Base-by-base conservation (phyloP, 1,139 yeast genomes). In the Pichia sp. region DNA sequence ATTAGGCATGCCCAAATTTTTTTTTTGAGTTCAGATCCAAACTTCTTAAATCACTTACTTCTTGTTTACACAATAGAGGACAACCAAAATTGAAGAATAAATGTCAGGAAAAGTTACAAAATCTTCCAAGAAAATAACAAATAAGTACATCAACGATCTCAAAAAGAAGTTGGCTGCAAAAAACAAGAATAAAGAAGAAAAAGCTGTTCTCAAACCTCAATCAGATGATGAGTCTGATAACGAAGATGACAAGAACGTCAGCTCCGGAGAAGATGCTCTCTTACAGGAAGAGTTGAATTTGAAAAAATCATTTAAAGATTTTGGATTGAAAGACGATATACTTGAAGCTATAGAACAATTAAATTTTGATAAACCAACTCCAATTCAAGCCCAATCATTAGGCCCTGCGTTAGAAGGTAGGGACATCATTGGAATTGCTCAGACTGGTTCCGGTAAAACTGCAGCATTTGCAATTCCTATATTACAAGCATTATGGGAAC, bases 391-490 rank as follows among this genome's bases (percentile, higher is more conserved):
- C 5, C 89, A 84, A 60, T 76, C 96, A 8, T 84, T 93, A 45
- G 98, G 98, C 1, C 84, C 84, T 52, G 96, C 96, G 4, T 66
- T 91, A 20, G 78, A 81, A 51, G 96, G 96, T 1, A 77, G 79
- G 52, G 93, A 83, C 63, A 77, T 83, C 44, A 82, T 83, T 52
- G 93, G 91, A 12, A 68, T 83, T 49, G 93, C 93, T 0, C 88
- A 80, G 56, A 83, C 93, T 0, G 93, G 93, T 38, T 81, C 89
- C 1, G 93, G 93, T 54, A 83, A 83, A 59, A 83, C 93, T 0
- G 93, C 91, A 0, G 93, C 93, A 0, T 83, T 82, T 66, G 89
- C 91, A 17, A 78, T 83, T 43, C 98, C 98, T 1, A 86, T 91
- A 35, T 69, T 91, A 33, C 96, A 93, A 61, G 80, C 88, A 0